These are phyloP conservation scores for Kwoniella sp. DNA, from an alignment of 768 basidiomycete species.

Conservation along the genomic window DNA sequence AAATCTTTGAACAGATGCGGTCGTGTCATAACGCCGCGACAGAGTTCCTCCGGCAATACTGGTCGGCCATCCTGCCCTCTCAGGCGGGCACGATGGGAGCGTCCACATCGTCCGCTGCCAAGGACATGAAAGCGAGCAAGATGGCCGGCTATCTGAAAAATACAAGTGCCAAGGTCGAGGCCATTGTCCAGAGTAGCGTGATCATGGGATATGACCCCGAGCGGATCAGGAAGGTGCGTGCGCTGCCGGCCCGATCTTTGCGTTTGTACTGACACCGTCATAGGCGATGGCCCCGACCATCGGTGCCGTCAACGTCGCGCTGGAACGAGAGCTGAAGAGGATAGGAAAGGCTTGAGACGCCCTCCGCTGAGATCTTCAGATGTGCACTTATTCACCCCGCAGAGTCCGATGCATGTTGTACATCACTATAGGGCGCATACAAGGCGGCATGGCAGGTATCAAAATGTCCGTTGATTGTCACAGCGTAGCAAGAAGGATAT, in stretches of 20 bases:
- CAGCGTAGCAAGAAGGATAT: too few species aligned
- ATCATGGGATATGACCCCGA: slow-evolving; percentile 30
- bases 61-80: slow-evolving; percentile 79
- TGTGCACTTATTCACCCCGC: too few species aligned
- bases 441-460: too few species aligned
- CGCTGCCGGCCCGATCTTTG: background rate
- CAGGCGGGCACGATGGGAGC: slow-evolving; percentile 52
- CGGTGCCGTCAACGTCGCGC: slow-evolving; percentile 34
- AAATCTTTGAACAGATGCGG: slow-evolving; percentile 73
- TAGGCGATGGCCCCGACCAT: slow-evolving; percentile 41
- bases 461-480: too few species aligned
- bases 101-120: slow-evolving; percentile 58
- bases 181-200: slow-evolving; percentile 58
- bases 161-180: slow-evolving; percentile 75
- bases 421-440: too few species aligned
- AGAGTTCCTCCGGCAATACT: slow-evolving; percentile 94
- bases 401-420: too few species aligned
- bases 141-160: slow-evolving; percentile 79
- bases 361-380: too few species aligned
- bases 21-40: slow-evolving; percentile 89
- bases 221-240: slow-evolving; percentile 39
- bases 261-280: slow-evolving; percentile 5
- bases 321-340: slow-evolving; percentile 27
- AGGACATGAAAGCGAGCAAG: slow-evolving; percentile 71
- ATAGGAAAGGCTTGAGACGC: too few species aligned